phyloP scores from a whole-genome alignment of 805 yeast genomes.

The Teunomyces barrocoloradensis region DNA sequence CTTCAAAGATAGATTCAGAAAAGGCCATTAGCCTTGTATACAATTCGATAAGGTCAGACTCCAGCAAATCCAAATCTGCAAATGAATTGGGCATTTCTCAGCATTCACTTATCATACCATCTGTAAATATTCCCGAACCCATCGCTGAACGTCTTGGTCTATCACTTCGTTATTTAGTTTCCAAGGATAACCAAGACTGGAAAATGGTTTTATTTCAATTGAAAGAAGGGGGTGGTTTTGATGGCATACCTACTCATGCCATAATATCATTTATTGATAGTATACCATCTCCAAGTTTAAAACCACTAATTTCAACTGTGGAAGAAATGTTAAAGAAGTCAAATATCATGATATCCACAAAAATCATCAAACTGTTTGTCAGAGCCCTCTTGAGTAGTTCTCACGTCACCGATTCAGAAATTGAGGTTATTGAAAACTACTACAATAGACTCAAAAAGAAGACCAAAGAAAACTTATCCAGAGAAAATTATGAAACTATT shows the following conservation, averaged over 20 bases:
- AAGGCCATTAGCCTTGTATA: conserved; percentile 9
- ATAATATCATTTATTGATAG: conserved; percentile 33
- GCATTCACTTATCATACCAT: conserved; percentile 15
- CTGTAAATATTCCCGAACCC: conserved; percentile 32
- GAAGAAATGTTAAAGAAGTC: conserved; percentile 39
- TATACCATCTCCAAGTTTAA: conserved; percentile 42
- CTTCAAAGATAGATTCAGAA: conserved; percentile 14
- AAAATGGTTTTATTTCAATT: conserved; percentile 41
- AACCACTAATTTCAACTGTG: conserved; percentile 30
- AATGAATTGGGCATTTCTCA: conserved; percentile 10
- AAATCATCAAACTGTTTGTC: conserved; percentile 38
- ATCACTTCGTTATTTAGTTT: conserved; percentile 37
- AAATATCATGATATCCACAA: conserved; percentile 24
- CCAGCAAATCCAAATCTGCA: not conserved
- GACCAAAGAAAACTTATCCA: conserved; percentile 27
- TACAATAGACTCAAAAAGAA: conserved; percentile 20
- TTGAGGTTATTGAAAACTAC: conserved; percentile 31
- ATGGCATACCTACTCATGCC: conserved; percentile 28
- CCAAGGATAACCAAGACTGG: conserved; percentile 46
- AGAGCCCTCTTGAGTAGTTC: conserved; percentile 28
- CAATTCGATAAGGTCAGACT: conserved; percentile 5
- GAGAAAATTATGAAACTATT: conserved; percentile 43
- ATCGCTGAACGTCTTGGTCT: conserved; percentile 39
- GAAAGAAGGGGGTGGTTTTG: conserved; percentile 34
- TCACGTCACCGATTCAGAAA: conserved; percentile 16